These are phyloP conservation scores for Agapanthus africanus DNA, from an alignment of 106 monocot species.

Conservation along the genomic window DNA sequence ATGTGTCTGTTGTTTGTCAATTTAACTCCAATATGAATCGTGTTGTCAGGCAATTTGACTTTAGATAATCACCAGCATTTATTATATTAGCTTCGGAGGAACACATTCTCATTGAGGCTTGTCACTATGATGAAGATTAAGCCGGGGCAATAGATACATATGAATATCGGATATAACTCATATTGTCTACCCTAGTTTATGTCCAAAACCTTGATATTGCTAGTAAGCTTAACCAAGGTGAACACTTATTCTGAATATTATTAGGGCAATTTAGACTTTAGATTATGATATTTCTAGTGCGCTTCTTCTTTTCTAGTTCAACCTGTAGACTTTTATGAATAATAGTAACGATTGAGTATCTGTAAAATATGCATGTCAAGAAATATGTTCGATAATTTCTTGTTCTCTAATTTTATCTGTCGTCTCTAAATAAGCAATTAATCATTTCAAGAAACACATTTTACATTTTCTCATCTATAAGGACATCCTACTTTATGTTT, in stretches of 20 bases:
- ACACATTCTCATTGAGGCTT: not conserved
- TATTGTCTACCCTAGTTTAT: not conserved
- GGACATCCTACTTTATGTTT: not conserved
- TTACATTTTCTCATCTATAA: not conserved
- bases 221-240: no score
- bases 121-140: not conserved
- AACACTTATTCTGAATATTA: not conserved
- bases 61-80: no score
- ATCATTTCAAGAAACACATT: not conserved
- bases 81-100: not conserved
- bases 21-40: no score
- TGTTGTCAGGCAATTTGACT: no score
- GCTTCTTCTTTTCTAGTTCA: not conserved
- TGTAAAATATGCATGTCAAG: no score
- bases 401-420: no score
- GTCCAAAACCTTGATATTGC: not conserved
- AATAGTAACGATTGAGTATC: no score
- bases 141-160: not conserved
- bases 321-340: no score
- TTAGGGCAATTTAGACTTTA: not conserved
- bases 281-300: not conserved
- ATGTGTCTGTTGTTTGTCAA: not conserved
- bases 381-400: no score
- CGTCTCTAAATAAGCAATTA: not conserved
- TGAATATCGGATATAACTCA: not conserved